Percentiles rank a stretch among this genome's conserved stretches.
Evolutionary conservation across 2,329 filamentous ascomycete genomes (phyloP).

Genomic region (Coniochaeta sp.): DNA sequence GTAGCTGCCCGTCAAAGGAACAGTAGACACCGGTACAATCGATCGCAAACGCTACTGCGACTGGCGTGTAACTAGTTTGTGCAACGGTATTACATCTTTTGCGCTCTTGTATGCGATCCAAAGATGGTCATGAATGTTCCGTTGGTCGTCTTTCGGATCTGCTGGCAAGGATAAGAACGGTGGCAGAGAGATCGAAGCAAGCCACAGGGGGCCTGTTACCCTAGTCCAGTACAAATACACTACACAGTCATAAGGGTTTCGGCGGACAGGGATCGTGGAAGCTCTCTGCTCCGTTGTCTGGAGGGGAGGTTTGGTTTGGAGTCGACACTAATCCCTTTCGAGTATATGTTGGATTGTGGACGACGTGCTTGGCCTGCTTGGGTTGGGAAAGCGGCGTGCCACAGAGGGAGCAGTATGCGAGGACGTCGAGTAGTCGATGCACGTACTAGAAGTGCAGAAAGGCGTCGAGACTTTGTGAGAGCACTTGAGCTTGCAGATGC

Average conservation of each 20-base stretch:
- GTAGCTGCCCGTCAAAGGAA: background rate
- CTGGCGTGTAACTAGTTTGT: background rate
- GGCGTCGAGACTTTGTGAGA: conserved; percentile 14
- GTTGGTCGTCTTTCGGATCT: background rate
- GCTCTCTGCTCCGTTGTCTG: background rate
- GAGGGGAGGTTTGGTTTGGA: background rate
- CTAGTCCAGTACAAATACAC: background rate
- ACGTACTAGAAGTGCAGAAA: conserved; percentile 4
- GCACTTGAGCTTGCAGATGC: conserved; percentile 23
- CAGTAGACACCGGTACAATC: background rate
- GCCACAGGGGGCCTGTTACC: background rate
- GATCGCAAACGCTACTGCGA: background rate
- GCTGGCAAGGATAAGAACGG: background rate
- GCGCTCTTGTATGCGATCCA: background rate
- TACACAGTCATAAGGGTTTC: background rate
- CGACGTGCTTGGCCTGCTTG: background rate
- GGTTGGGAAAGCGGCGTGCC: background rate
- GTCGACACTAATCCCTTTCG: background rate
- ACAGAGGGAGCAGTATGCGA: background rate
- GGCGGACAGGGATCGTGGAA: background rate
- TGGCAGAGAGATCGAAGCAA: background rate
- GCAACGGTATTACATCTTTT: background rate
- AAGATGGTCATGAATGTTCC: background rate
- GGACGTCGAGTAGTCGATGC: too few relatives aligned
- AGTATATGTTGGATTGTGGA: background rate